phyloP scores from a whole-genome alignment of 177 flowering plant species.

The Vitis hybrid region DNA sequence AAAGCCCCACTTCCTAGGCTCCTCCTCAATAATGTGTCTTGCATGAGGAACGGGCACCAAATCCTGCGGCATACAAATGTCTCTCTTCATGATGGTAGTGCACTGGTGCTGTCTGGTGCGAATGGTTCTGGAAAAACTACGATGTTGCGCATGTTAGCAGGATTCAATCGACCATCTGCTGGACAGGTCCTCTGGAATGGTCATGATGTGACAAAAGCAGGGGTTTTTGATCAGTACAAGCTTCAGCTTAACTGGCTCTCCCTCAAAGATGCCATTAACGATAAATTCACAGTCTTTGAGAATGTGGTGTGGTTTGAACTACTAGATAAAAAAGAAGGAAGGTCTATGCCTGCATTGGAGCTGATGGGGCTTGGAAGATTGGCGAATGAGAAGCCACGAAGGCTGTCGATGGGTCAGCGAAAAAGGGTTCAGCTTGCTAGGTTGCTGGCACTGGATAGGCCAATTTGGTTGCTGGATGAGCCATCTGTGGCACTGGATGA shows the following conservation, averaged over 20 bases:
- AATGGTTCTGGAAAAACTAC: constrained; percentile 94
- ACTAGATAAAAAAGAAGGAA: constrained; percentile 79
- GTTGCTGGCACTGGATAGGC: too few relatives aligned
- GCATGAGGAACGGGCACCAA: constrained; percentile 91
- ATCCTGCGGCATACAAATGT: constrained; percentile 74
- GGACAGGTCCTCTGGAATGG: constrained; percentile 95
- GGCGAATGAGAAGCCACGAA: too few relatives aligned
- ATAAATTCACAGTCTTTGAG: constrained; percentile 67
- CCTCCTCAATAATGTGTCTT: constrained; percentile 80
- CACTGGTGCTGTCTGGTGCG: constrained; percentile 73
- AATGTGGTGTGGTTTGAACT: constrained; percentile 86
- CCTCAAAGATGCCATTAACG: constrained; percentile 82
- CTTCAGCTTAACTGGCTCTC: constrained; percentile 94
- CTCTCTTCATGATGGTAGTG: constrained; percentile 79
- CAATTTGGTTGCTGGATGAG: too few relatives aligned
- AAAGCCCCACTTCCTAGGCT: constrained; percentile 73
- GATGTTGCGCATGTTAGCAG: constrained; percentile 85
- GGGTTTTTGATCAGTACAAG: constrained; percentile 84
- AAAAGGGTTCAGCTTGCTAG: too few relatives aligned
- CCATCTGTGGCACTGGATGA: too few relatives aligned
- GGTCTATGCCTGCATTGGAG: constrained; percentile 36
- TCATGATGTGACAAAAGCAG: constrained; percentile 70
- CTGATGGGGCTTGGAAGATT: too few relatives aligned
- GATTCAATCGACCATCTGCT: constrained; percentile 84
- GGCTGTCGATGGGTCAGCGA: too few relatives aligned